A percentile compares a stretch with the other conserved stretches of the same genome.
Conservation (phyloP, 108 stramenopile genomes). For the Skeletonema costatum region DNA sequence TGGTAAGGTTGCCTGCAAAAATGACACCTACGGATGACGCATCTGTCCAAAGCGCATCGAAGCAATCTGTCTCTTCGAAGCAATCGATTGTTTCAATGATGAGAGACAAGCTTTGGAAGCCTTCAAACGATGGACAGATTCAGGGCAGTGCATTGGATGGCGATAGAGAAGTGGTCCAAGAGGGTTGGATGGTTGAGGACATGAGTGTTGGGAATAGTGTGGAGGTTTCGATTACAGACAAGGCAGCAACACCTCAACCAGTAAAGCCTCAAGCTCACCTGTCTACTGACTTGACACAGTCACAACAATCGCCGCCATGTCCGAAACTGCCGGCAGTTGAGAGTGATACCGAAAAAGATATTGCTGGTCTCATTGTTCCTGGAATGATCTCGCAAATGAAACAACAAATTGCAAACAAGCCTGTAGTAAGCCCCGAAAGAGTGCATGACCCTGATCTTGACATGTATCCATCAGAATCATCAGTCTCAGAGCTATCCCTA, state of each 20-base stretch:
- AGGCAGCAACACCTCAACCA: neutral
- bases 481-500: slow-evolving; percentile 35
- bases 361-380: neutral
- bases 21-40: neutral
- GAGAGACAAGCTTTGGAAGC: neutral
- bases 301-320: neutral
- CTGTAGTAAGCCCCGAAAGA: slow-evolving; percentile 33
- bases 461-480: slow-evolving; percentile 42
- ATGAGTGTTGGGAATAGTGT: slow-evolving; percentile 9
- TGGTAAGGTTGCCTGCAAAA: neutral
- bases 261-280: neutral
- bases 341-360: neutral
- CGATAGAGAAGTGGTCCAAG: slow-evolving; percentile 6
- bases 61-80: neutral
- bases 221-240: slow-evolving; percentile 1
- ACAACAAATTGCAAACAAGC: neutral
- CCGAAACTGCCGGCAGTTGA: neutral
- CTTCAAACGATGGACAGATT: neutral
- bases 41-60: neutral
- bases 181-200: slow-evolving; percentile 23
- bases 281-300: neutral
- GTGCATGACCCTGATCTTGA: slow-evolving; percentile 25
- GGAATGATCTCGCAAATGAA: neutral
- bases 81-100: neutral
- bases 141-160: neutral